Evolutionary conservation across 345 rosid genomes (phyloP), one percentile per base, ranked within the genome.

Genomic region (Mangifera indica): DNA sequence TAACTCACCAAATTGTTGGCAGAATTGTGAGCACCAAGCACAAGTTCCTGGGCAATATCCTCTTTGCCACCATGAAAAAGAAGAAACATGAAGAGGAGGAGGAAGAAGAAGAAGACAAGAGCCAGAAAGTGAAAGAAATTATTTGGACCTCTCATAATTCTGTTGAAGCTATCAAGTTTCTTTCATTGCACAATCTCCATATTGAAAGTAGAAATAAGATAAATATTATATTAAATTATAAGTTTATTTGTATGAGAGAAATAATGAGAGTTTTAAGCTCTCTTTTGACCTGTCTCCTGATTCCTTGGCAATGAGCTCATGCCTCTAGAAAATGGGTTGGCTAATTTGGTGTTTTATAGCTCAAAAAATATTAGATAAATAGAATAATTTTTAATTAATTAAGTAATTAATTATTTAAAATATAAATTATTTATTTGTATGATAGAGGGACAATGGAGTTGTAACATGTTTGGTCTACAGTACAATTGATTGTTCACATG

Each of bases 201-300:
- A 34, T 5, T 34, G 37, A n/a, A n/a, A n/a, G 5, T 2, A 34
- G 37, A 34, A 34, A 3, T 34, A 34, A 18, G 7, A 15, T 18
- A 22, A 17, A 44, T 64, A 20, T 1, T 44, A 25, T 3, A 22
- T 18, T 13, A 21, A 69, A 5, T 11, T 54, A 24, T 10, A n/a
- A n/a, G 10, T 15, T 5, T 40, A 21, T 37, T 24, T 55, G 45
- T 57, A 57, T 26, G 51, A 44, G 51, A 34, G 37, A 34, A 34
- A 34, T 34, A 34, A 0, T 34, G 37, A 40, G 42, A 32, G 37
- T 75, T 10, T 25, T 60, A 25, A 74, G 46, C 56, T 59, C 7
- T 26, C 24, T 52, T 64, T 73, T 52, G 77, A 73, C 72, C 12
- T 78, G 77, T 73, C 75, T 58, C 72, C 74, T 51, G 75, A 78